Evolutionary conservation across 208 protist genomes (phyloP), one percentile per base, ranked within the genome.

Genomic region (Naegleria lovaniensis): DNA sequence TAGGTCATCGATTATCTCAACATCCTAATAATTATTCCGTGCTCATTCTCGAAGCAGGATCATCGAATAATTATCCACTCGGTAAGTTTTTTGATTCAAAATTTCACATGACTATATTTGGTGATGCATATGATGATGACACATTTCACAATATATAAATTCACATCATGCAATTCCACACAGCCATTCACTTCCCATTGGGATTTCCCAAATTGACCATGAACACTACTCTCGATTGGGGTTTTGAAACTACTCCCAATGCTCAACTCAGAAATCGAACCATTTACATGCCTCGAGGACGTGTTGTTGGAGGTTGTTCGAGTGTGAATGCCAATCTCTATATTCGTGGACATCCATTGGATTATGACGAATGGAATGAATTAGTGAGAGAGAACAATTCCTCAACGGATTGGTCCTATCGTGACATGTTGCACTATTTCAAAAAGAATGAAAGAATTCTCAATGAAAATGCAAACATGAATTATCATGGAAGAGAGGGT

Each of bases 311-410:
- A 39, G 94, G 94, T 84, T 95, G 91, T 11, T 85, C 40, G 2
- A 40, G 29, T 67, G 91, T 93, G 7, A 95, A 94, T 86, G 94
- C 91, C 13, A 94, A 93, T 88, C 90, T 95, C 15, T 94, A 93
- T 87, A 83, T 93, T 29, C 84, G 94, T 19, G 94, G 94, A 33
- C 43, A 94, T 79, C 13, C 83, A 52, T 52, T n/a, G 2, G 94
- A 95, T 90, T 94, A 95, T 91, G 83, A 95, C 13, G 19, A 51
- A 40, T 95, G 93, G 93, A 91, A 76, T 40, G 4, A 38, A 15
- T n/a, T 40, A 39, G 4, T 83, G 13, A 15, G 13, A 36, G 43
- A 48, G 7, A 7, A 9, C 43, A 67, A 67, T 19, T 22, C 4
- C 19, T 48, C 43, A 48, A 48, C 43, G 29, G 83, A 40, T 87